phyloP scores from a whole-genome alignment of 805 yeast species.

The Candida dajiaensis region DNA sequence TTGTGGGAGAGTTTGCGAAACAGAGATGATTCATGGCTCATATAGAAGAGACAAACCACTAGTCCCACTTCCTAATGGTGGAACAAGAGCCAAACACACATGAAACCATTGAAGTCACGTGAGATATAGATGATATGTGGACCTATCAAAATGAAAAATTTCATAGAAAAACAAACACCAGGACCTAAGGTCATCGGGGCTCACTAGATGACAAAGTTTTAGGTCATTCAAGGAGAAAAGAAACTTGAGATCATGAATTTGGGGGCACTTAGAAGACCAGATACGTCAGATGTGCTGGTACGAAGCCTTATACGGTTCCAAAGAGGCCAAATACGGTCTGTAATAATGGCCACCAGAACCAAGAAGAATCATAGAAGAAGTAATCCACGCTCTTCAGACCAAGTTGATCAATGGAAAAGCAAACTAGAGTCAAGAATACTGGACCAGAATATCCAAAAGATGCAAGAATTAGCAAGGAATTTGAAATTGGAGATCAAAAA shows the following conservation, averaged over 20 bases:
- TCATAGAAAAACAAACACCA: not conserved
- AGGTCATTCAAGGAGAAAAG: not conserved
- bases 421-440: constrained; percentile 3
- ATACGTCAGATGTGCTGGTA: not conserved
- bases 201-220: not conserved
- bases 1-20: no score
- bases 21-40: no score
- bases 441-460: constrained; percentile 14
- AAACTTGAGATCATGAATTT: not conserved
- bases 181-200: not conserved
- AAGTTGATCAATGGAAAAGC: not conserved
- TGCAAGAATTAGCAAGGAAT: constrained; percentile 11
- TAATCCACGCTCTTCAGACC: not conserved
- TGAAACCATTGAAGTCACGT: not conserved
- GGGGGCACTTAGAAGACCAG: not conserved
- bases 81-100: no score
- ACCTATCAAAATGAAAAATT: not conserved
- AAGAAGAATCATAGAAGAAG: not conserved
- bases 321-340: not conserved
- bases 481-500: constrained; percentile 12
- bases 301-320: not conserved
- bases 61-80: not conserved
- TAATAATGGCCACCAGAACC: not conserved
- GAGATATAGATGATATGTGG: not conserved
- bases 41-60: no score